Percentiles rank a stretch among this genome's conserved stretches.
These are phyloP conservation scores for Candida saitoana DNA, from an alignment of 805 yeast genomes.

Conservation along the genomic window DNA sequence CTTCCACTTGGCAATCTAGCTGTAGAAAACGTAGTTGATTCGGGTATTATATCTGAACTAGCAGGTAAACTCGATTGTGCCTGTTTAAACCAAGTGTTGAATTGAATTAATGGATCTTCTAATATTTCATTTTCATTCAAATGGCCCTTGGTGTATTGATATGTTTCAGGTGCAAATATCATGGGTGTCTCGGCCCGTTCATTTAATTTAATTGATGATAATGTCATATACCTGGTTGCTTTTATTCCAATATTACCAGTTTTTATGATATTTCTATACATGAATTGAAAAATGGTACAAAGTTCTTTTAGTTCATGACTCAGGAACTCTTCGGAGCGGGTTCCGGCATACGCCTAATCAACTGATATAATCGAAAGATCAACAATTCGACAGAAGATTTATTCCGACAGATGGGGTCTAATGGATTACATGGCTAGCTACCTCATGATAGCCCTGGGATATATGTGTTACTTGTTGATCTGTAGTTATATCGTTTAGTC, in stretches of 20 bases:
- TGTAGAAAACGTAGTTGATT: slow-evolving; percentile 82
- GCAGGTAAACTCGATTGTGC: slow-evolving; percentile 37
- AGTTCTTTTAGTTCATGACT: no score
- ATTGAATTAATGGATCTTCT: slow-evolving; percentile 68
- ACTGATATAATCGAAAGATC: no score
- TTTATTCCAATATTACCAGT: neutral
- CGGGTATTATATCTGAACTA: slow-evolving; percentile 54
- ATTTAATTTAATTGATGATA: neutral
- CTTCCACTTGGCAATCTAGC: slow-evolving; percentile 88
- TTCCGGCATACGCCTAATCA: neutral
- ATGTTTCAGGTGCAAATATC: slow-evolving; percentile 78
- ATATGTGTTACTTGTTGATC: no score
- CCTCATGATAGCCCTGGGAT: no score
- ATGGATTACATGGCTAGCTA: no score
- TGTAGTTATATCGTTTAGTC: no score
- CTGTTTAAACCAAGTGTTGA: slow-evolving; percentile 73
- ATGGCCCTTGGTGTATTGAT: slow-evolving; percentile 73
- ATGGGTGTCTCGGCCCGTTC: slow-evolving; percentile 21
- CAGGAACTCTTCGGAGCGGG: neutral
- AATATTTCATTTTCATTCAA: slow-evolving; percentile 52
- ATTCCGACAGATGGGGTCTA: no score
- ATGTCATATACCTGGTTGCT: neutral
- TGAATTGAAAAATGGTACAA: neutral
- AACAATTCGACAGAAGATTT: no score
- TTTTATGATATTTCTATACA: neutral